Evolutionary conservation across 352 stramenopile genomes (phyloP).

Genomic region (Globisporangium recalcitrans): DNA sequence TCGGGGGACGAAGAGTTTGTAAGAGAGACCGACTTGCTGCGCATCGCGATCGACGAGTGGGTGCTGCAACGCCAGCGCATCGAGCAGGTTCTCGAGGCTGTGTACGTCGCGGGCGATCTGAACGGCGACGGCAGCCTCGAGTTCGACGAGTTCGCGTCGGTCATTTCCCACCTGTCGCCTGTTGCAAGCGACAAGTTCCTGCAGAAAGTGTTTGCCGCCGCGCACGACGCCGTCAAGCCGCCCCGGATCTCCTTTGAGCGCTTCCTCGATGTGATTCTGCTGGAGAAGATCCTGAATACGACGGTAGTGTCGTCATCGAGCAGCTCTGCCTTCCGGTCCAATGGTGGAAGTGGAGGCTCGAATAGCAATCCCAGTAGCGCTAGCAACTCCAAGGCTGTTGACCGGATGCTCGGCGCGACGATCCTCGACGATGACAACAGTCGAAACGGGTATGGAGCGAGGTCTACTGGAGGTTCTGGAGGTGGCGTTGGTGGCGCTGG

Average conservation of each 20-base stretch:
- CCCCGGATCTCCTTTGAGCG: constrained; percentile 53
- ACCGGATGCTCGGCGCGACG: neutral
- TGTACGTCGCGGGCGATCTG: constrained; percentile 62
- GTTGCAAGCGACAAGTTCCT: constrained; percentile 47
- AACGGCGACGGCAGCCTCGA: constrained; percentile 66
- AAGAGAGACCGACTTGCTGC: constrained; percentile 52
- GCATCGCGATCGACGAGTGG: constrained; percentile 62
- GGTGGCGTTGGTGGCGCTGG: neutral
- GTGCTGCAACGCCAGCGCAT: constrained; percentile 36
- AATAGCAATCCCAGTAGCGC: constrained; percentile 3
- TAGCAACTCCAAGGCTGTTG: constrained; percentile 7
- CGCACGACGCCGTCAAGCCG: constrained; percentile 55
- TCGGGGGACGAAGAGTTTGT: constrained; percentile 52
- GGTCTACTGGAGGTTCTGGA: neutral
- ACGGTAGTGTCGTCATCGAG: constrained; percentile 5
- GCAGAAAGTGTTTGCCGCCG: constrained; percentile 53
- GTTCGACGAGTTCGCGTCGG: constrained; percentile 69
- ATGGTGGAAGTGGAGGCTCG: neutral
- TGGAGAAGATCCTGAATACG: constrained; percentile 45
- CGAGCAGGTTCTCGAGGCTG: constrained; percentile 66
- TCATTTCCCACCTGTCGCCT: constrained; percentile 51
- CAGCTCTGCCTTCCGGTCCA: neutral
- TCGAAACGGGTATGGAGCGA: neutral
- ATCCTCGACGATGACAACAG: constrained; percentile 11
- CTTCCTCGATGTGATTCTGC: constrained; percentile 55